These are phyloP conservation scores for Ustilago esculenta DNA, from an alignment of 1,284 basidiomycete species.

Conservation along the genomic window DNA sequence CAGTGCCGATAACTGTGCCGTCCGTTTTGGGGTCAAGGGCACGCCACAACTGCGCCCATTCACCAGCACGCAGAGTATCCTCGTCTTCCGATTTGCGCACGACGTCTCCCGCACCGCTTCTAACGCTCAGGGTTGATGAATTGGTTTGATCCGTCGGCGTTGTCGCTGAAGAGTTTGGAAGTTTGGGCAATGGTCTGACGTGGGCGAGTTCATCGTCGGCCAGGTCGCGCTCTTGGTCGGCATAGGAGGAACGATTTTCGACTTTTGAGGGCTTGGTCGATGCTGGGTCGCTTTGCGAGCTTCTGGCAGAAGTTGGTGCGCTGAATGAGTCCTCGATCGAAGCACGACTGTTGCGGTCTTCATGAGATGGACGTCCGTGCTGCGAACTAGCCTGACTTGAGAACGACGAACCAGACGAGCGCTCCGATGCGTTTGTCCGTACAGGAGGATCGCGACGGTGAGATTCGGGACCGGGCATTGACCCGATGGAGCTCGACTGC, in stretches of 20 bases:
- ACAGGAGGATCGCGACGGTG: constrained; percentile 29
- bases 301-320: constrained; percentile 58
- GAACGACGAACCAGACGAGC: constrained; percentile 59
- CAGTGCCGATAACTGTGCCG: constrained; percentile 24
- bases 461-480: constrained; percentile 8
- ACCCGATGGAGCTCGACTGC: neutral
- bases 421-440: constrained; percentile 42
- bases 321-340: constrained; percentile 52
- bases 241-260: constrained; percentile 21
- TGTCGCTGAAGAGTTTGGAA: constrained; percentile 27
- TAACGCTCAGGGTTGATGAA: neutral
- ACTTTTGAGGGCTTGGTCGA: constrained; percentile 13
- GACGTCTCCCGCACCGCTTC: neutral
- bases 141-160: constrained; percentile 24
- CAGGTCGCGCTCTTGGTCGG: constrained; percentile 35
- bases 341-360: constrained; percentile 28
- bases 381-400: constrained; percentile 37
- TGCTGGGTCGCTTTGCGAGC: constrained; percentile 51
- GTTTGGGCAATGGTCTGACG: constrained; percentile 51
- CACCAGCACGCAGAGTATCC: constrained; percentile 50
- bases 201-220: constrained; percentile 53
- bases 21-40: constrained; percentile 19
- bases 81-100: constrained; percentile 46
- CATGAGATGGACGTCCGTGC: constrained; percentile 22
- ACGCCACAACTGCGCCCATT: constrained; percentile 49